phyloP scores from a whole-genome alignment of 2,329 filamentous ascomycete species.

The Claviceps maximensis region DNA sequence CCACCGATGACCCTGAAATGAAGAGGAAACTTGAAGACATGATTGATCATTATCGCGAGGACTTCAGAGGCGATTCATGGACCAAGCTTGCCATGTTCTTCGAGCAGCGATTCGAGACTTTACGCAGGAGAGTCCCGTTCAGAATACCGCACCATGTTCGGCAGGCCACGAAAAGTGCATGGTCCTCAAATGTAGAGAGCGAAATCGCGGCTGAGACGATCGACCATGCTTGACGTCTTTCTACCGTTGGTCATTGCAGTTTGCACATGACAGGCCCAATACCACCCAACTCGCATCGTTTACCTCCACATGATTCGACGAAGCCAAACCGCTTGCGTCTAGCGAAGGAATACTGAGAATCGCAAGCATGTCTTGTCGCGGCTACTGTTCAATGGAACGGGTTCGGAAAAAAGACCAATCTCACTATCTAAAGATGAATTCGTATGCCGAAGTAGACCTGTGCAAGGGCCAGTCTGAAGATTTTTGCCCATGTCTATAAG shows the following conservation, averaged over 20 bases:
- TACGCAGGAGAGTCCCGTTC: not conserved
- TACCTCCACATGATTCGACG: not conserved
- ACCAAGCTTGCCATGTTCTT: conserved; percentile 3
- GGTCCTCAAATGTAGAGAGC: conserved; percentile 1
- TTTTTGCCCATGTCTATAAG: too few species aligned
- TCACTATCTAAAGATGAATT: not conserved
- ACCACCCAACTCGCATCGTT: too few species aligned
- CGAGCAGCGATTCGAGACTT: conserved; percentile 2
- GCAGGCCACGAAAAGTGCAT: conserved; percentile 1
- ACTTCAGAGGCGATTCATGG: conserved; percentile 4
- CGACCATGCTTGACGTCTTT: not conserved
- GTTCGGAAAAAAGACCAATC: not conserved
- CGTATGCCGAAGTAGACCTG: not conserved
- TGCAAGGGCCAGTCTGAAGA: not conserved
- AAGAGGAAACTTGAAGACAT: conserved; percentile 3
- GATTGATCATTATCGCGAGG: conserved; percentile 4
- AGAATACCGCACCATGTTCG: not conserved
- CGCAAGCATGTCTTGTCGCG: not conserved
- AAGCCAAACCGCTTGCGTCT: not conserved
- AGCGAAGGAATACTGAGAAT: not conserved
- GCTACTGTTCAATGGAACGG: not conserved
- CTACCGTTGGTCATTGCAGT: not conserved
- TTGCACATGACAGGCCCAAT: not conserved
- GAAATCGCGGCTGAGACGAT: not conserved
- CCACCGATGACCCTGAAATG: not conserved